Conservation (phyloP, 2,329 filamentous ascomycete genomes). For the Sclerotinia spermophila region DNA sequence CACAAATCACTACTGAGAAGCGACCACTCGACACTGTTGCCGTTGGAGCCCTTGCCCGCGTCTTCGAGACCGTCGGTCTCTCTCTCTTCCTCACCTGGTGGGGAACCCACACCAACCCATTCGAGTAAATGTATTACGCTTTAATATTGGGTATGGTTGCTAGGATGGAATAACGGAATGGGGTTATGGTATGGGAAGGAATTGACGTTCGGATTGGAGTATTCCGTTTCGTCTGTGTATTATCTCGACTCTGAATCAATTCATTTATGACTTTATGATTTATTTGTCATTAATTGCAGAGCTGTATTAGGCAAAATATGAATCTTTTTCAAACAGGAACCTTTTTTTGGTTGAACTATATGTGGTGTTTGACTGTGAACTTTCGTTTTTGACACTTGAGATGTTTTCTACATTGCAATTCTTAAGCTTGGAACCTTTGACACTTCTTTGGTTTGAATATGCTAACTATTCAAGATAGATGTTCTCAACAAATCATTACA, state of each 20-base stretch:
- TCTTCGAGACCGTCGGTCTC: conserved; percentile 90
- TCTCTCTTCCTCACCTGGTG: conserved; percentile 94
- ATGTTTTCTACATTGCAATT: background rate
- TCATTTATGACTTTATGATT: conserved; percentile 15
- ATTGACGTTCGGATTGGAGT: conserved; percentile 3
- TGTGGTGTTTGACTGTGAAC: background rate
- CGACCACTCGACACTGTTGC: conserved; percentile 86
- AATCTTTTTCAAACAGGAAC: background rate
- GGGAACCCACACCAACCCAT: conserved; percentile 92
- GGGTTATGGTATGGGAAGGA: conserved; percentile 10
- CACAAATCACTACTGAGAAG: conserved; percentile 86
- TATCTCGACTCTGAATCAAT: conserved; percentile 13
- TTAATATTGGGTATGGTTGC: background rate
- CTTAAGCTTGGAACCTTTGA: background rate
- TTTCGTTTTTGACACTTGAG: background rate
- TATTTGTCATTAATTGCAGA: background rate
- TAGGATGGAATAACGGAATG: conserved; percentile 2
- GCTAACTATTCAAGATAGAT: background rate
- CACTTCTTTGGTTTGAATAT: background rate
- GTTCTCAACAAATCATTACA: background rate
- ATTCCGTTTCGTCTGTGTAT: conserved; percentile 19
- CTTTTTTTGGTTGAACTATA: background rate
- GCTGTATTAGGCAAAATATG: background rate
- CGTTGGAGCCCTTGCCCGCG: conserved; percentile 76
- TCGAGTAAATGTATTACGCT: conserved; percentile 45